Base-by-base conservation (phyloP, 495 filamentous ascomycete species). In the Aspergillus cavernicola region DNA sequence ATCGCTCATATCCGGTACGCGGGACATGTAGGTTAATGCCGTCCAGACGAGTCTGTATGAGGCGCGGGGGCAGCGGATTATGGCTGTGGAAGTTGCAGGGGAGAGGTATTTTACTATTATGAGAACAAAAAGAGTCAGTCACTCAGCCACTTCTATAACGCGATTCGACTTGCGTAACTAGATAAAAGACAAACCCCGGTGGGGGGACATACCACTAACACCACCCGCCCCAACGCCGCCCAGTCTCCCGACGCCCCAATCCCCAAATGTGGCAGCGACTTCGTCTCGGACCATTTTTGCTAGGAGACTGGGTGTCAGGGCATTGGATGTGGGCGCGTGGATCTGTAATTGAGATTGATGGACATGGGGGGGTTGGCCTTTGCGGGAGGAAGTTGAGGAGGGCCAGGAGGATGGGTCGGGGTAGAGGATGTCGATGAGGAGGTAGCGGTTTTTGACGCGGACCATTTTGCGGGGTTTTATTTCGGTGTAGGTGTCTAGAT, bases 401-500 rank as follows among this genome's bases (percentile, higher is more conserved):
- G 65, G 68, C 52, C 64, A 67, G 50, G 70, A 70, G 35, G 66
- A 67, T 24, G 73, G 66, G 12, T 84, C 79, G 12, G 92, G 89
- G 68, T 97, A 97, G 52, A 97, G 80, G 61, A 97, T 90, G 66
- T 91, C 85, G 46, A 97, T 79, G 26, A 97, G 82, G 33, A 98
- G 84, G 66, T 98, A 98, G 53, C 93, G 87, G 68, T 93, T 82
- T 74, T 98, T 98, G 57, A 96, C 74, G 63, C 93, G 90, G 54
- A 97, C 93, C 93, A 98, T 98, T 54, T 53, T 19, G 24, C 7
- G 15, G 11, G 26, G 16, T 18, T 39, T 15, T 58, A 56, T 28
- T 57, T 39, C 24, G 2, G 6, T 32, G 22, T 13, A 6, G 4
- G n/a, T 11, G 24, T 26, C 2, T 6, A 8, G 24, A 15, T 28